phyloP scores from a whole-genome alignment of 768 basidiomycete genomes.

The Favolaschia claudopus region DNA sequence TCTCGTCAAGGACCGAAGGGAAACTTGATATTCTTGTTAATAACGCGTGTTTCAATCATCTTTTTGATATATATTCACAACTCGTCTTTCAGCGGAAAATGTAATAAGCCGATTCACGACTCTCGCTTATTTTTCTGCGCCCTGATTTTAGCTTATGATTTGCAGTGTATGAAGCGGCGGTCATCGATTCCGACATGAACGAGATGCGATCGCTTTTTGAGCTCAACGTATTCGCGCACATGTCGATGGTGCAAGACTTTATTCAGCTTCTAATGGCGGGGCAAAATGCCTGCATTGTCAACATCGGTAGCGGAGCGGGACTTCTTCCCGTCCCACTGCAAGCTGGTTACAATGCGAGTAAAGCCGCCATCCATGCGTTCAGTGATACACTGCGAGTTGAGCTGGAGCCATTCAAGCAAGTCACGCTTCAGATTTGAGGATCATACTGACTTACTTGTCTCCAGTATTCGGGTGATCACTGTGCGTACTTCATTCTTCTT shows the following conservation, averaged over 20 bases:
- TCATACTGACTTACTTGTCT: no score
- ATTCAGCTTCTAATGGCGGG: not conserved
- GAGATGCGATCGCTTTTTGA: not conserved
- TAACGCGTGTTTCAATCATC: constrained; percentile 32
- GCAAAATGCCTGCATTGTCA: constrained; percentile 31
- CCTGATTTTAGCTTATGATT: no score
- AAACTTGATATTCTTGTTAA: constrained; percentile 40
- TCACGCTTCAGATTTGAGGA: no score
- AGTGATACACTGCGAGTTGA: constrained; percentile 38
- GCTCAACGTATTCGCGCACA: not conserved
- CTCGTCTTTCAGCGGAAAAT: no score
- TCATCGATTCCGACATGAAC: constrained; percentile 30
- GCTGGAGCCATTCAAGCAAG: constrained; percentile 37
- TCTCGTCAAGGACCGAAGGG: constrained; percentile 31
- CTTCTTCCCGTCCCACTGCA: constrained; percentile 36
- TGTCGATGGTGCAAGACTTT: not conserved
- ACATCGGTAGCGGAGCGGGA: constrained; percentile 33
- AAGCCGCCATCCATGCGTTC: constrained; percentile 38
- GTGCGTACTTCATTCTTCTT: no score
- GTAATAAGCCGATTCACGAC: no score
- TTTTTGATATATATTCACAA: no score
- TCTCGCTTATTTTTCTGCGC: no score
- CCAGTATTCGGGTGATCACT: no score
- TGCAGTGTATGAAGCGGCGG: no score
- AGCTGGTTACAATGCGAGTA: constrained; percentile 34